Percentiles rank a stretch among this genome's conserved stretches.
Evolutionary conservation across 2,329 filamentous ascomycete species (phyloP).

Genomic region (Apiospora saccharicola): DNA sequence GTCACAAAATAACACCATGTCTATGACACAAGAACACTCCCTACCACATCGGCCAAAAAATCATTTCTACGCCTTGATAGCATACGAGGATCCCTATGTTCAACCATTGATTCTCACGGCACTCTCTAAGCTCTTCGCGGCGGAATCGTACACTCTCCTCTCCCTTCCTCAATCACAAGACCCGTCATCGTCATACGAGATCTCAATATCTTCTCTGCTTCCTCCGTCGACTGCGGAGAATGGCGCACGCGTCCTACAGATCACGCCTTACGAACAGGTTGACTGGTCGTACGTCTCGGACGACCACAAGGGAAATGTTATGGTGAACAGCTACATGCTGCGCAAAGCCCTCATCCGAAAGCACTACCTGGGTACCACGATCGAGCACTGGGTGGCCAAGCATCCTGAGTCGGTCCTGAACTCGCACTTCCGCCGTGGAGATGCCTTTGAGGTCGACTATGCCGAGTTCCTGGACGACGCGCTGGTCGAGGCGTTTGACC

Average conservation of each 20-base stretch:
- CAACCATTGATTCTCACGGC: slow-evolving; percentile 83
- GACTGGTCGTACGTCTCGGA: slow-evolving; percentile 79
- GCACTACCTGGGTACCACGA: slow-evolving; percentile 86
- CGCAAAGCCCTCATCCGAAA: slow-evolving; percentile 96
- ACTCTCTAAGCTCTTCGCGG: slow-evolving; percentile 68
- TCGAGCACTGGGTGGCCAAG: slow-evolving; percentile 87
- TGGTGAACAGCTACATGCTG: slow-evolving; percentile 92
- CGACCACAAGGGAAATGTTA: slow-evolving; percentile 62
- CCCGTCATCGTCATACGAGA: slow-evolving; percentile 35
- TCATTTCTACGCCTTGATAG: slow-evolving; percentile 73
- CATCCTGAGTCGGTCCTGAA: slow-evolving; percentile 74
- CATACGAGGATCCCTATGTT: slow-evolving; percentile 89
- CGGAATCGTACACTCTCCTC: slow-evolving; percentile 62
- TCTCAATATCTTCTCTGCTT: slow-evolving; percentile 47
- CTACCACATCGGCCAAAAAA: slow-evolving; percentile 38
- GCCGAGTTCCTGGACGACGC: slow-evolving; percentile 97
- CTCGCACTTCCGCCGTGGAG: slow-evolving; percentile 76
- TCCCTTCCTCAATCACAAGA: slow-evolving; percentile 46
- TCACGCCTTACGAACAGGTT: slow-evolving; percentile 84
- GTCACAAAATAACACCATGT: slow-evolving; percentile 27
- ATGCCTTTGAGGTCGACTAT: slow-evolving; percentile 94
- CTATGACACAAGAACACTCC: slow-evolving; percentile 30
- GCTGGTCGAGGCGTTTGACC: slow-evolving; percentile 86
- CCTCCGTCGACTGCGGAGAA: slow-evolving; percentile 45
- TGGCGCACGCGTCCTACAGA: slow-evolving; percentile 70